A percentile compares a stretch with the other conserved stretches of the same genome.
phyloP scores from a whole-genome alignment of 352 stramenopile species.

The Globisporangium abappressorium region DNA sequence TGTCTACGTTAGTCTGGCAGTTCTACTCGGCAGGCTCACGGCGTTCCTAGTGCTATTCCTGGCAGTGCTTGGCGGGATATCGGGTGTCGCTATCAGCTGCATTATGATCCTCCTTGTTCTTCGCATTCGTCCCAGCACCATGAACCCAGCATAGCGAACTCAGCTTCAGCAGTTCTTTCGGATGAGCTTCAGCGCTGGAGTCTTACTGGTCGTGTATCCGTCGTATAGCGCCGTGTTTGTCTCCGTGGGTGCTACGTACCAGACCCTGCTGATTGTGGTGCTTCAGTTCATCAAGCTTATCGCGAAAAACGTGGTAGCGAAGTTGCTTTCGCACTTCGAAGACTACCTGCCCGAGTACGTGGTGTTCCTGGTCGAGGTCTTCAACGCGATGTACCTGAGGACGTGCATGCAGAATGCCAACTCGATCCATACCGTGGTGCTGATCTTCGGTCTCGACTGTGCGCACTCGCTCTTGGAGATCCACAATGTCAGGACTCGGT shows the following conservation, averaged over 20 bases:
- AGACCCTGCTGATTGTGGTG: conserved; percentile 16
- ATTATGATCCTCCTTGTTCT: not conserved
- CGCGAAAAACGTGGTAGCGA: conserved; percentile 24
- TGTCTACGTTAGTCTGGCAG: conserved; percentile 1
- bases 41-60: conserved; percentile 5
- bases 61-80: not conserved
- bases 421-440: not conserved
- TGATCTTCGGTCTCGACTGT: too few relatives aligned
- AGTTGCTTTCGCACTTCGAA: conserved; percentile 23
- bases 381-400: conserved; percentile 38
- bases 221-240: conserved; percentile 23
- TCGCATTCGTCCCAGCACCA: conserved; percentile 2
- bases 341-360: conserved; percentile 33
- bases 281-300: conserved; percentile 21
- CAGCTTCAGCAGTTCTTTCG: conserved; percentile 7
- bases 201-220: conserved; percentile 21
- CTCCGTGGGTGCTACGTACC: too few relatives aligned
- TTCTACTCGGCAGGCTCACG: not conserved
- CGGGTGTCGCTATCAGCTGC: not conserved
- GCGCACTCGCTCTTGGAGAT: too few relatives aligned
- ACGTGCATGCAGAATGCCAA: conserved; percentile 30
- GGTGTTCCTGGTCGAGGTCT: conserved; percentile 42
- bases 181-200: not conserved
- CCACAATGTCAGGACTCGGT: too few relatives aligned
- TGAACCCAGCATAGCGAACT: not conserved